Evolutionary conservation across 2,329 filamentous ascomycete genomes (phyloP).

Genomic region (Aspergillus flavus): DNA sequence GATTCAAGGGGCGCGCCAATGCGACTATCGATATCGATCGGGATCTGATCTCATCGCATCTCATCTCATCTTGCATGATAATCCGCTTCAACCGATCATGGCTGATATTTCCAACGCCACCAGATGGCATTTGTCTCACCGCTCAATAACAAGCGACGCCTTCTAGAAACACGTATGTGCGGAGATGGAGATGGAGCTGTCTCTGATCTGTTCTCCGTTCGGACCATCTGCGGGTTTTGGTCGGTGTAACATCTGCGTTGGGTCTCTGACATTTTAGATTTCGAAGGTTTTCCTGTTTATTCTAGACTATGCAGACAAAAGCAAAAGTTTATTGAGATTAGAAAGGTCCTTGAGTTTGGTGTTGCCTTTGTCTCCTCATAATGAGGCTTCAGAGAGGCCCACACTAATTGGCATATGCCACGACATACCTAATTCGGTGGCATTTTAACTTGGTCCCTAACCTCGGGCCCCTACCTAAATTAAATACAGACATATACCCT

Average conservation of each 20-base stretch:
- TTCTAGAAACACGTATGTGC: background rate
- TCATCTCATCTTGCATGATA: slow-evolving; percentile 12
- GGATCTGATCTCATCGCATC: slow-evolving; percentile 9
- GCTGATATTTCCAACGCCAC: slow-evolving; percentile 5
- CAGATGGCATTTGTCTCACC: background rate
- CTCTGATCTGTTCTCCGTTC: background rate
- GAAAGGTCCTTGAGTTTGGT: background rate
- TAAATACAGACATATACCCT: background rate
- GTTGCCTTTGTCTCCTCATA: background rate
- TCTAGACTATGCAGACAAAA: background rate
- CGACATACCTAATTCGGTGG: background rate
- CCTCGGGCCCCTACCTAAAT: background rate
- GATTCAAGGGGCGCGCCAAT: background rate
- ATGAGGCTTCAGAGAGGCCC: background rate
- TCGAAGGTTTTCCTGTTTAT: background rate
- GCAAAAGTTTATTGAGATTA: background rate
- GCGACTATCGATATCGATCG: slow-evolving; percentile 5
- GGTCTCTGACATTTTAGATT: background rate
- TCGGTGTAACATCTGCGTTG: background rate
- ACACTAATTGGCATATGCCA: background rate
- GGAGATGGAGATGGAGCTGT: background rate
- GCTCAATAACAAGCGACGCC: background rate
- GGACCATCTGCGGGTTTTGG: background rate
- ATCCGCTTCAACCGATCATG: background rate
- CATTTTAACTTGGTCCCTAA: too few species aligned